Base-by-base conservation (phyloP, 306 rosid genomes). In the Inga oerstediana region DNA sequence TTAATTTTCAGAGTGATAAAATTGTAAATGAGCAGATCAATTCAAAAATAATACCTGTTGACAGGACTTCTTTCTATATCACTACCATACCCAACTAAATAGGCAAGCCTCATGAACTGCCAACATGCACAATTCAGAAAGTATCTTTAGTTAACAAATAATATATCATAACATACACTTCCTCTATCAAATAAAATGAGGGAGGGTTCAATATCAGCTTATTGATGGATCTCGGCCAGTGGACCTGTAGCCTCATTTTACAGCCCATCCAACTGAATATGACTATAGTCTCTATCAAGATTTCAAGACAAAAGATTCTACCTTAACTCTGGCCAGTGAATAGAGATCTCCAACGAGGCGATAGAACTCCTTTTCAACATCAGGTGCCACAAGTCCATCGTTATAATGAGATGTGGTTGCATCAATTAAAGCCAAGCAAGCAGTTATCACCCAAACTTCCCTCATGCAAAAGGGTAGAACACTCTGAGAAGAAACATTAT, bases 41-140 rank as follows among this genome's bases (percentile, higher is more conserved):
- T 72, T 76, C 48, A 69, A 46, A 80, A 80, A 68, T 35, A 69
- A 72, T 90, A 96, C 99, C 99, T 96, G 89, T 96, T 96, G 80
- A 90, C 98, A 85, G 98, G 97, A 85, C 98, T 96, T 90, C 94
- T 90, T 93, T 92, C 98, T 76, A 96, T 92, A 70, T 90, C 91
- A 72, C 88, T 75, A 65, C 98, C 99, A 88, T 89, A 92, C 75
- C 98, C 99, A 88, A 94, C 88, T 85, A 96, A 86, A 86, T 96
- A 94, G n/a, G 99, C 97, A 78, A 96, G 91, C 91, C 99, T 96
- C 98, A 96, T 88, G 88, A 92, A 96, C 99, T 96, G 97, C 88
- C 87, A 92, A 85, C 86, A 89, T 49, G 80, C 61, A 81, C 79
- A 83, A 80, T 76, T 72, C 78, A 84, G 72, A 59, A 81, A 81